Percentiles rank a stretch among this genome's conserved stretches.
Conservation (phyloP, 768 basidiomycete genomes). For the Termitomyces sp. region DNA sequence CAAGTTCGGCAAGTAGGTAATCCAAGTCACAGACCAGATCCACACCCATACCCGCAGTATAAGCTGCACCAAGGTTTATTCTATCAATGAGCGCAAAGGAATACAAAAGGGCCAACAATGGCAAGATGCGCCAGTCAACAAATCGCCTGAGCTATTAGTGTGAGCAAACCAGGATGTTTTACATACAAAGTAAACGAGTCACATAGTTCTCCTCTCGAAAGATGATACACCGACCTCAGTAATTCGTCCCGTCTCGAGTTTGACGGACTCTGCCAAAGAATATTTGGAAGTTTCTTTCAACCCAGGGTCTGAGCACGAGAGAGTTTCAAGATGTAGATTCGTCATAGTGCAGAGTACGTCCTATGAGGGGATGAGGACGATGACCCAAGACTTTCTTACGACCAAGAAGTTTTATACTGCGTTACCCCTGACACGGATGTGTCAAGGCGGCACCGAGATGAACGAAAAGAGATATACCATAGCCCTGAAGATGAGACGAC, state of each 20-base stretch:
- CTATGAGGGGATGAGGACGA: not conserved
- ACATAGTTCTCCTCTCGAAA: slow-evolving; percentile 35
- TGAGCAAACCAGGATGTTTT: not conserved
- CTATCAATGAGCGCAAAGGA: slow-evolving; percentile 39
- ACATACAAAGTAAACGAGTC: slow-evolving; percentile 3
- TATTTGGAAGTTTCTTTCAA: slow-evolving; percentile 6
- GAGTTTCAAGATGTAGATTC: slow-evolving; percentile 2
- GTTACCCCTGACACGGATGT: not conserved
- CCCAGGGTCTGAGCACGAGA: slow-evolving; percentile 10
- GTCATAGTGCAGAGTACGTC: slow-evolving; percentile 5
- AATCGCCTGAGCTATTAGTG: slow-evolving; percentile 23
- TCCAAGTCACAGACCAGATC: slow-evolving; percentile 23
- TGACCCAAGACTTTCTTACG: not conserved
- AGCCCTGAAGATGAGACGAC: slow-evolving; percentile 12
- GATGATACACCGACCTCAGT: slow-evolving; percentile 15
- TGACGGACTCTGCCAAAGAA: slow-evolving; percentile 8
- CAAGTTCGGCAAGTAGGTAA: not conserved
- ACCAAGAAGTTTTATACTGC: slow-evolving; percentile 9
- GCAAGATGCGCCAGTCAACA: slow-evolving; percentile 37
- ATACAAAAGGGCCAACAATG: slow-evolving; percentile 34
- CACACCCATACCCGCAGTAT: slow-evolving; percentile 37
- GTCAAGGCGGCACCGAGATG: slow-evolving; percentile 5
- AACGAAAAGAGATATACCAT: slow-evolving; percentile 10
- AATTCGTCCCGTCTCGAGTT: slow-evolving; percentile 8
- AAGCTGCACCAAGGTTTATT: slow-evolving; percentile 36